Percentiles rank a stretch among this genome's conserved stretches.
These are phyloP conservation scores for Groenewaldozyma sp. DNA, from an alignment of 1,139 yeast genomes.

Conservation along the genomic window DNA sequence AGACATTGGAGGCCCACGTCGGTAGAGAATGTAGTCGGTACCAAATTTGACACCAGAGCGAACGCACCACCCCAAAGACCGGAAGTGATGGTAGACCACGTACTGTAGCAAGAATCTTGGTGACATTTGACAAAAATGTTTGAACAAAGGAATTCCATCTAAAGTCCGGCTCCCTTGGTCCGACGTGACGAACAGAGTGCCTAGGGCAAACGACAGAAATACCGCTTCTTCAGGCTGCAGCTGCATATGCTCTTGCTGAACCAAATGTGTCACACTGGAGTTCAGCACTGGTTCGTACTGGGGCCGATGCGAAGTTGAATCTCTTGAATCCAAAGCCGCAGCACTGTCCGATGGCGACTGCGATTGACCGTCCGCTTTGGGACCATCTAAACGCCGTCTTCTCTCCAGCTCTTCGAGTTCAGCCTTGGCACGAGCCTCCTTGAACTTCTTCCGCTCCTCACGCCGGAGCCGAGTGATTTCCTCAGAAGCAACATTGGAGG, in stretches of 20 bases:
- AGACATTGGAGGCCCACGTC: slow-evolving; percentile 88
- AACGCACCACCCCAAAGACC: slow-evolving; percentile 92
- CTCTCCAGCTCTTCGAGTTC: slow-evolving; percentile 28
- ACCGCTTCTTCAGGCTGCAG: slow-evolving; percentile 69
- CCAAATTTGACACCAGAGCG: slow-evolving; percentile 90
- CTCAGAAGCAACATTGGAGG: slow-evolving; percentile 41
- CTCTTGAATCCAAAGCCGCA: background rate
- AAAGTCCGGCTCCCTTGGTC: slow-evolving; percentile 6
- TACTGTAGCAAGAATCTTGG: slow-evolving; percentile 36
- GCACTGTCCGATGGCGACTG: background rate
- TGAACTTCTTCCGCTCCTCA: slow-evolving; percentile 62
- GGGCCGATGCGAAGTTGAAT: slow-evolving; percentile 4
- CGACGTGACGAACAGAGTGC: slow-evolving; percentile 29
- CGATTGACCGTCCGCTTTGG: slow-evolving; percentile 3
- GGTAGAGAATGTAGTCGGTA: slow-evolving; percentile 67
- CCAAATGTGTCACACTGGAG: slow-evolving; percentile 20
- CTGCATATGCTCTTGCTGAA: slow-evolving; percentile 57
- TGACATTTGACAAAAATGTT: slow-evolving; percentile 9
- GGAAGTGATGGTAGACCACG: slow-evolving; percentile 74
- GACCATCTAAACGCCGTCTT: slow-evolving; percentile 18
- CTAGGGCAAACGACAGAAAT: slow-evolving; percentile 51
- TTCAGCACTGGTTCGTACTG: background rate
- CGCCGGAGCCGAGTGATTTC: slow-evolving; percentile 71
- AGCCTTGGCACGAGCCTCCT: slow-evolving; percentile 39
- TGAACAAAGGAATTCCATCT: slow-evolving; percentile 13